Evolutionary conservation across 2,329 filamentous ascomycete genomes (phyloP).

Genomic region (Colletotrichum australisinense): DNA sequence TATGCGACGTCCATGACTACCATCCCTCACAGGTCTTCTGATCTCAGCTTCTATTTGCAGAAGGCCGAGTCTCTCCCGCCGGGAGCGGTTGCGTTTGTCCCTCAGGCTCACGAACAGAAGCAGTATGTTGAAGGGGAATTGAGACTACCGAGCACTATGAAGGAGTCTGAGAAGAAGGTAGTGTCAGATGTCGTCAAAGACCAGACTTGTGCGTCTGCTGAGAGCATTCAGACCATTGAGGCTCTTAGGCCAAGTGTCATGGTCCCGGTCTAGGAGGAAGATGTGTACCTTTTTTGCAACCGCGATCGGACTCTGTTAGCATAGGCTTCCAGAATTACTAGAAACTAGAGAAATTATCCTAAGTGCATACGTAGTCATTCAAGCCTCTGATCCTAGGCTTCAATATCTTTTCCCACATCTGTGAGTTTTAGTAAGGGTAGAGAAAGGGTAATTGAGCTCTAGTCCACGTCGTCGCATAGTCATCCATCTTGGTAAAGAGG

Average conservation of each 20-base stretch:
- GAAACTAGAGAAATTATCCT: too few relatives aligned
- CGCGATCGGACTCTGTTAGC: too few relatives aligned
- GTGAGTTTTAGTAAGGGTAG: too few relatives aligned
- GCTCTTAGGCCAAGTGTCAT: neutral
- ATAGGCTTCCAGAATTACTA: too few relatives aligned
- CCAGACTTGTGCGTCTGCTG: neutral
- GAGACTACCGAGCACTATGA: neutral
- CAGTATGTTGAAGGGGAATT: neutral
- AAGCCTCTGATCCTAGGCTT: too few relatives aligned
- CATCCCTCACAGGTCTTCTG: conserved; percentile 10
- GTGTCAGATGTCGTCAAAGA: neutral
- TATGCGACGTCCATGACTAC: conserved; percentile 23
- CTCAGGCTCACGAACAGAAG: neutral
- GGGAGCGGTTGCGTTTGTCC: neutral
- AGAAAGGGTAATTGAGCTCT: too few relatives aligned
- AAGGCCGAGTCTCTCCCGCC: neutral
- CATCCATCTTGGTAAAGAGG: too few relatives aligned
- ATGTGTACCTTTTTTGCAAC: too few relatives aligned
- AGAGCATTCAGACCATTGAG: neutral
- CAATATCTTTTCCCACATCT: too few relatives aligned
- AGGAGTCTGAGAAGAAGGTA: neutral
- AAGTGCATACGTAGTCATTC: too few relatives aligned
- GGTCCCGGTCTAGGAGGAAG: neutral
- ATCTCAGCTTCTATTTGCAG: conserved; percentile 31
- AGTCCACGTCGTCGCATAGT: too few relatives aligned